These are phyloP conservation scores for Heliocybe sulcata DNA, from an alignment of 1,284 basidiomycete genomes.

Conservation along the genomic window DNA sequence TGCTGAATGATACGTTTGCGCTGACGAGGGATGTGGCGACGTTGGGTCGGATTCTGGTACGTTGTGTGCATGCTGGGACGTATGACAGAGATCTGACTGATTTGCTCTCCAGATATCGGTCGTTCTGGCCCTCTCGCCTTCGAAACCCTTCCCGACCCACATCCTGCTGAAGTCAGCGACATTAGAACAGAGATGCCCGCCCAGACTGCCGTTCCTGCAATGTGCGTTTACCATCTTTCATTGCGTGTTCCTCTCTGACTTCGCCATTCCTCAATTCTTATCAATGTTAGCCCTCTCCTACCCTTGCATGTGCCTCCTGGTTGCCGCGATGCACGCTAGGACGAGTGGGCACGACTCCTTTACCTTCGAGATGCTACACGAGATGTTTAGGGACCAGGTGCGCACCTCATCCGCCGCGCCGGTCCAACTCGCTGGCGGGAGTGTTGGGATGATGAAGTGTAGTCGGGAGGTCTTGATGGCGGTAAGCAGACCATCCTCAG, in stretches of 20 bases:
- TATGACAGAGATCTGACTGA: neutral
- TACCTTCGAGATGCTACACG: constrained; percentile 76
- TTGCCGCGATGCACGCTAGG: constrained; percentile 58
- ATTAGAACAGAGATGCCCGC: constrained; percentile 45
- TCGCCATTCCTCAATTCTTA: neutral
- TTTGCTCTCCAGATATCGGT: constrained; percentile 35
- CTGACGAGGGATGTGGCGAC: constrained; percentile 63
- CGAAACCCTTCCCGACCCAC: constrained; percentile 44
- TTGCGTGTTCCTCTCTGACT: neutral
- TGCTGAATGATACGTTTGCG: constrained; percentile 53
- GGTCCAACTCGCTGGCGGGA: constrained; percentile 63
- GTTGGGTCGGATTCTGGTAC: constrained; percentile 61
- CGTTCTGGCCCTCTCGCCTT: constrained; percentile 37
- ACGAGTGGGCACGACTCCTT: constrained; percentile 60
- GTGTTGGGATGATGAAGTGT: constrained; percentile 68
- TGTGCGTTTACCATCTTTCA: constrained; percentile 28
- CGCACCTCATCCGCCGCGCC: constrained; percentile 63
- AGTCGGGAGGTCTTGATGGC: constrained; percentile 51
- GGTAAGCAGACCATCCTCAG: constrained; percentile 40
- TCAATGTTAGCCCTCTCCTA: constrained; percentile 50
- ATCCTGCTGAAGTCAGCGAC: constrained; percentile 32
- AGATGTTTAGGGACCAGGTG: constrained; percentile 60
- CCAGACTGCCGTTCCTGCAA: constrained; percentile 39
- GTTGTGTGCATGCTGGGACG: constrained; percentile 14
- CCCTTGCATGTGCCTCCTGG: constrained; percentile 66